These are phyloP conservation scores for Starmerella davenportii DNA, from an alignment of 805 yeast genomes.

Conservation along the genomic window DNA sequence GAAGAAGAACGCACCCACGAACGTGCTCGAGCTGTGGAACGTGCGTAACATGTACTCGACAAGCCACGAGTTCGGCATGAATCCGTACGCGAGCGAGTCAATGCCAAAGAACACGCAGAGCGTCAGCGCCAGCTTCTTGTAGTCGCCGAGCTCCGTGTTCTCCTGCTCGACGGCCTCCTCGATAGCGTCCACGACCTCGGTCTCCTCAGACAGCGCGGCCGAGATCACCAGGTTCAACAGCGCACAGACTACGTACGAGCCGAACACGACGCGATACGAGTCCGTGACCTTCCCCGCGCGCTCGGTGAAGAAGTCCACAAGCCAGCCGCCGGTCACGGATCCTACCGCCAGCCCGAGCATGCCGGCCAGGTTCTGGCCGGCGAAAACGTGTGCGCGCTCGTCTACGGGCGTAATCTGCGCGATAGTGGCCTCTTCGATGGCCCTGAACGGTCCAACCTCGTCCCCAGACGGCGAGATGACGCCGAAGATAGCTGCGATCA, in stretches of 20 bases:
- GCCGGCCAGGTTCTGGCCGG: slow-evolving; percentile 51
- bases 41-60: slow-evolving; percentile 55
- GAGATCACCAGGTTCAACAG: slow-evolving; percentile 29
- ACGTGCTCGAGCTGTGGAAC: slow-evolving; percentile 39
- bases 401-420: slow-evolving; percentile 45
- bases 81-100: slow-evolving; percentile 77
- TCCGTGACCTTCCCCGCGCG: slow-evolving; percentile 20
- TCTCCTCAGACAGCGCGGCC: slow-evolving; percentile 25
- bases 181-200: slow-evolving; percentile 1
- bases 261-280: slow-evolving; percentile 39
- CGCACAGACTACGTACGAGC: slow-evolving; percentile 38
- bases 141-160: neutral
- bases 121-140: slow-evolving; percentile 4
- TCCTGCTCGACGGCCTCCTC: neutral
- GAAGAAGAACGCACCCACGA: slow-evolving; percentile 33
- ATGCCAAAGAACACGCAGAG: slow-evolving; percentile 37
- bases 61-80: slow-evolving; percentile 78
- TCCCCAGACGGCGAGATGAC: slow-evolving; percentile 81
- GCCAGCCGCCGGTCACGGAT: slow-evolving; percentile 40
- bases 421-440: slow-evolving; percentile 66
- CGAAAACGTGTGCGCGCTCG: slow-evolving; percentile 51
- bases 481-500: slow-evolving; percentile 61
- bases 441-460: slow-evolving; percentile 79
- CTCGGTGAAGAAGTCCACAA: slow-evolving; percentile 28
- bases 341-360: slow-evolving; percentile 64